phyloP scores from a whole-genome alignment of 129 eudicot species.

The Chrysanthemum lavandulifolium region DNA sequence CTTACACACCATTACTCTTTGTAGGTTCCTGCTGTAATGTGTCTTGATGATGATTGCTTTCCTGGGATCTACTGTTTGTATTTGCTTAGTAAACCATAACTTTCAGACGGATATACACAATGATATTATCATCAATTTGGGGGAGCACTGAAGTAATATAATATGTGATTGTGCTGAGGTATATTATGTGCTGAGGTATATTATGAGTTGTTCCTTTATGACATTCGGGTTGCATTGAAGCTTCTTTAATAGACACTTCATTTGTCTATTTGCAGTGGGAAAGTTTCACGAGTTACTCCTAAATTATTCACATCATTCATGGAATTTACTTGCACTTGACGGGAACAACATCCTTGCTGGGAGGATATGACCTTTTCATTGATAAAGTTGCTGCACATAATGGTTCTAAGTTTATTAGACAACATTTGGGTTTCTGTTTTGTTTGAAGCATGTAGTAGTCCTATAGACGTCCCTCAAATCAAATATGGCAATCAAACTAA shows the following conservation, averaged over 20 bases:
- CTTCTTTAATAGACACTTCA: background rate
- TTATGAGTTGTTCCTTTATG: background rate
- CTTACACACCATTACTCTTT: constrained; percentile 7
- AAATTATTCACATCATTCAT: constrained; percentile 56
- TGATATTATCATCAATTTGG: constrained; percentile 80
- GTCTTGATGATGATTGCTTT: constrained; percentile 75
- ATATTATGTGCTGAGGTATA: too few species aligned
- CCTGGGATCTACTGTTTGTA: constrained; percentile 73
- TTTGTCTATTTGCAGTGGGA: constrained; percentile 62
- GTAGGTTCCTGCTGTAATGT: constrained; percentile 89
- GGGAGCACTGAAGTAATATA: constrained; percentile 73
- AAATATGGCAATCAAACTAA: constrained; percentile 56
- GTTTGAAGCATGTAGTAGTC: constrained; percentile 77
- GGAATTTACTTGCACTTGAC: constrained; percentile 78
- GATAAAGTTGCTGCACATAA: background rate
- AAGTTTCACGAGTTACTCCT: constrained; percentile 73
- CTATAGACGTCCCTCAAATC: constrained; percentile 66
- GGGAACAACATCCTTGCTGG: constrained; percentile 82
- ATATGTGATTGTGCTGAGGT: constrained; percentile 75
- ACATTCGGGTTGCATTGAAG: background rate
- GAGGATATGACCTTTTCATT: constrained; percentile 22
- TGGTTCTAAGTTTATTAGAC: background rate
- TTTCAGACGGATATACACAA: constrained; percentile 75
- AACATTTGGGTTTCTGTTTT: constrained; percentile 9
- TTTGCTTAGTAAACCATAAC: constrained; percentile 72